Base-by-base conservation (phyloP, 2,329 filamentous ascomycete genomes). In the Atkinsonella texensis region DNA sequence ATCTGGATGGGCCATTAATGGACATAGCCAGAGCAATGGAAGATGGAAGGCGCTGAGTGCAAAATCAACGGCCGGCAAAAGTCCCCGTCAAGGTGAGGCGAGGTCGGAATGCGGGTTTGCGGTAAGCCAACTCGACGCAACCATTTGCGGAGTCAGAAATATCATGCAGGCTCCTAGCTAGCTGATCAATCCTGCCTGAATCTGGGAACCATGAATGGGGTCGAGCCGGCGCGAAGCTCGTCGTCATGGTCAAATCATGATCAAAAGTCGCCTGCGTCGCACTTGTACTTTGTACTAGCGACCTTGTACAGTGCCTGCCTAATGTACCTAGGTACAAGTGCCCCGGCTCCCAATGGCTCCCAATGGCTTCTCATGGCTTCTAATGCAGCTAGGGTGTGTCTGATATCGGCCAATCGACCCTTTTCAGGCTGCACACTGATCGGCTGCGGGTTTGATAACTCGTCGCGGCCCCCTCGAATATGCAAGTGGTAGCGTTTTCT, bases 61-160 rank as follows among this genome's bases (percentile, higher is more conserved):
- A 17, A 48, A 10, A 18, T 17, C 15, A 6, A 13, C 13, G 13
- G 28, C 5, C 28, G 43, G 18, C 12, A 42, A 31, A 40, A 40
- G 38, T n/a, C 31, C 20, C 20, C 45, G 45, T 18, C 38, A 41
- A 44, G 45, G 52, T 55, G 53, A 51, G 53, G 53, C 52, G 51
- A 52, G 49, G 23, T 45, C 54, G 54, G 52, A 54, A 55, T 52
- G 52, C 44, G 44, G 40, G 44, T 32, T 31, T 41, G 38, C 39
- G 33, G 51, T 39, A 50, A 33, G 46, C 31, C 42, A 49, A 31
- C 39, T n/a, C 33, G 20, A 46, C 39, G 41, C 42, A 51, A 49
- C 44, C 52, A 47, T 31, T 43, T 43, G 50, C 50, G 44, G 32
- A 42, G 32, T 33, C 40, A 32, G 44, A 11, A 20, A 42, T 13